phyloP scores from a whole-genome alignment of 371 early-diverging fungal genomes.

The Syncephalis plumigaleata region DNA sequence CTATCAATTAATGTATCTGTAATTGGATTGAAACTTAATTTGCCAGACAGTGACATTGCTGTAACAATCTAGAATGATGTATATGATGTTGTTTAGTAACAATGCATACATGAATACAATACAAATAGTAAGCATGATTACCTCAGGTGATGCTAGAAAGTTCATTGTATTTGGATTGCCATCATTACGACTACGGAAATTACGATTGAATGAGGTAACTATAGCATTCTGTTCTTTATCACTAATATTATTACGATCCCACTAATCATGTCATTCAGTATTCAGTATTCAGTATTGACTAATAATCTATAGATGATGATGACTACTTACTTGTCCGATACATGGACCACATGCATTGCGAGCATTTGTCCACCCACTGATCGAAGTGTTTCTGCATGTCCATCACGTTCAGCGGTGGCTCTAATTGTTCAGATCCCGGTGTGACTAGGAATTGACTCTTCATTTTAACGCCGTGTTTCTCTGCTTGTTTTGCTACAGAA shows the following conservation, averaged over 20 bases:
- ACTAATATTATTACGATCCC: conserved; percentile 71
- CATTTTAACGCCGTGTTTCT: conserved; percentile 55
- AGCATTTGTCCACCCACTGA: conserved; percentile 72
- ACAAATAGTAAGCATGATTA: too few relatives aligned
- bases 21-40: conserved; percentile 79
- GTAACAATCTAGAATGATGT: conserved; percentile 48
- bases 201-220: conserved; percentile 91
- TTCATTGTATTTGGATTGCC: conserved; percentile 86
- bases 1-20: conserved; percentile 57
- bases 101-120: background rate
- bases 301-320: conserved; percentile 17
- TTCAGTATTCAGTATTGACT: too few relatives aligned
- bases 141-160: conserved; percentile 89
- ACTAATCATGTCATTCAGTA: conserved; percentile 9
- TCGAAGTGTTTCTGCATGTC: conserved; percentile 63
- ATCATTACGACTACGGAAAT: conserved; percentile 92
- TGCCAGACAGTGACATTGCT: conserved; percentile 80
- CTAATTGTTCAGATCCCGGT: conserved; percentile 95
- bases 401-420: conserved; percentile 90
- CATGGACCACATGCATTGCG: conserved; percentile 85
- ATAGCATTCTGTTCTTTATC: conserved; percentile 71
- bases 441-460: conserved; percentile 79
- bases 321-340: conserved; percentile 51
- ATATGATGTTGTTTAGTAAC: too few relatives aligned
- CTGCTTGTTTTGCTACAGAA: conserved; percentile 67